Percentiles rank a stretch among this genome's conserved stretches.
These are phyloP conservation scores for Aureobasidium melanogenum DNA, from an alignment of 2,329 filamentous ascomycete species.

Conservation along the genomic window DNA sequence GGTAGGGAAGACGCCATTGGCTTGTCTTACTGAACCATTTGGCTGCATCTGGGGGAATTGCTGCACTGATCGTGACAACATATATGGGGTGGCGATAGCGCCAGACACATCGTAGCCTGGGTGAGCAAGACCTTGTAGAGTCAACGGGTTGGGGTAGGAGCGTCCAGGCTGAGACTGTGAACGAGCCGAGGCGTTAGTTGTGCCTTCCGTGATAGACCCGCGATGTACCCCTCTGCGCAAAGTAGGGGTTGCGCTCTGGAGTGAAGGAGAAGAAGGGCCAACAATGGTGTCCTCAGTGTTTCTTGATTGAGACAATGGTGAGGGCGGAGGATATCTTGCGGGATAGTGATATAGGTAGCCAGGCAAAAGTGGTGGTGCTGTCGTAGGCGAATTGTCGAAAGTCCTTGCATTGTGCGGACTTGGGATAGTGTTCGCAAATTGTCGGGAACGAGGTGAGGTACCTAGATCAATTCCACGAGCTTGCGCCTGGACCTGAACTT, in stretches of 20 bases:
- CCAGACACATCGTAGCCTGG: conserved; percentile 32
- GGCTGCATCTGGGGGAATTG: conserved; percentile 19
- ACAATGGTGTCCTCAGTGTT: conserved; percentile 37
- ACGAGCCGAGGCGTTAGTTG: conserved; percentile 29
- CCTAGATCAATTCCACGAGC: conserved; percentile 28
- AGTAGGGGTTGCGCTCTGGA: conserved; percentile 35
- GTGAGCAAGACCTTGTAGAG: conserved; percentile 28
- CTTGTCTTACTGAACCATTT: conserved; percentile 9
- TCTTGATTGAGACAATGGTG: conserved; percentile 28
- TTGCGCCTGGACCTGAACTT: conserved; percentile 25
- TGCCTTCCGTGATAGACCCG: conserved; percentile 35
- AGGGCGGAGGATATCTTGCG: conserved; percentile 31
- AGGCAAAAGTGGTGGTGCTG: conserved; percentile 30
- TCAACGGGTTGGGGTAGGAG: conserved; percentile 30
- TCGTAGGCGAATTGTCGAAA: conserved; percentile 24
- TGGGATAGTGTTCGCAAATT: conserved; percentile 23
- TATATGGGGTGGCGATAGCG: conserved; percentile 25
- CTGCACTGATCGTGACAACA: conserved; percentile 20
- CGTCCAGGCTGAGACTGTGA: conserved; percentile 44
- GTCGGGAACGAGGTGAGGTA: conserved; percentile 31
- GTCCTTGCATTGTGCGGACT: conserved; percentile 24
- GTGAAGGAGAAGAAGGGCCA: conserved; percentile 41
- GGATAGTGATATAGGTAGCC: conserved; percentile 40
- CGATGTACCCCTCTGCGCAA: conserved; percentile 35
- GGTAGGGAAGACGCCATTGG: conserved; percentile 11